Evolutionary conservation across 2,329 filamentous ascomycete species (phyloP).

Genomic region (Apiospora malaysiana): DNA sequence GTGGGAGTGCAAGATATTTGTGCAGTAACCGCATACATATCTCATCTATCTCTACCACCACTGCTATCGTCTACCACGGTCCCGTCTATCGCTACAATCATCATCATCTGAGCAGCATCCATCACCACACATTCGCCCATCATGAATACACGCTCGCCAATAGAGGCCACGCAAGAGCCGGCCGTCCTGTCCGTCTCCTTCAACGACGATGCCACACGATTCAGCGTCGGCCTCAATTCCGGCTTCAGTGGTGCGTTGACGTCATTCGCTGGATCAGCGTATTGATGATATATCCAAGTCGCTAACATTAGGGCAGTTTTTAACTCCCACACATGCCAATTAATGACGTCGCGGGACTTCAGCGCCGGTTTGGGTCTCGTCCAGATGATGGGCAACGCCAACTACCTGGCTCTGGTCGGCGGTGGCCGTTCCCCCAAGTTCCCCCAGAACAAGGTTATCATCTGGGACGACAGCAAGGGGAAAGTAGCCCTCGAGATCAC

Average conservation of each 20-base stretch:
- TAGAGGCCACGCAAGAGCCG: conserved; percentile 77
- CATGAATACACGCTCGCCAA: conserved; percentile 90
- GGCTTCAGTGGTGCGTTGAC: conserved; percentile 74
- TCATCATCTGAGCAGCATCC: not conserved
- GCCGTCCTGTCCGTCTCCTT: conserved; percentile 84
- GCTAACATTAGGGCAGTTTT: conserved; percentile 28
- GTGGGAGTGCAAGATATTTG: no score
- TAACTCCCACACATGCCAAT: conserved; percentile 14
- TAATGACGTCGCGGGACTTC: conserved; percentile 57
- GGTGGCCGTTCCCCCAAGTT: conserved; percentile 87
- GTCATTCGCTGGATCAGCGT: not conserved
- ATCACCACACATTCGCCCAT: conserved; percentile 31
- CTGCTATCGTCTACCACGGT: not conserved
- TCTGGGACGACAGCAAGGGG: conserved; percentile 88
- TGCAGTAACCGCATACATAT: not conserved
- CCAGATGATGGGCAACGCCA: conserved; percentile 85
- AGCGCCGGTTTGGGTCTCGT: conserved; percentile 82
- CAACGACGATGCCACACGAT: conserved; percentile 84
- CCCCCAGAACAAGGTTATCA: conserved; percentile 86
- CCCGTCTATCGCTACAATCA: no score
- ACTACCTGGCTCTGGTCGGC: conserved; percentile 88
- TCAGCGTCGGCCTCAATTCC: conserved; percentile 83
- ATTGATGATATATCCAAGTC: not conserved
- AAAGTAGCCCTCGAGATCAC: conserved; percentile 78
- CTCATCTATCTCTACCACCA: not conserved